phyloP scores from a whole-genome alignment of 1,284 basidiomycete species.

The Ustilago bromivora region DNA sequence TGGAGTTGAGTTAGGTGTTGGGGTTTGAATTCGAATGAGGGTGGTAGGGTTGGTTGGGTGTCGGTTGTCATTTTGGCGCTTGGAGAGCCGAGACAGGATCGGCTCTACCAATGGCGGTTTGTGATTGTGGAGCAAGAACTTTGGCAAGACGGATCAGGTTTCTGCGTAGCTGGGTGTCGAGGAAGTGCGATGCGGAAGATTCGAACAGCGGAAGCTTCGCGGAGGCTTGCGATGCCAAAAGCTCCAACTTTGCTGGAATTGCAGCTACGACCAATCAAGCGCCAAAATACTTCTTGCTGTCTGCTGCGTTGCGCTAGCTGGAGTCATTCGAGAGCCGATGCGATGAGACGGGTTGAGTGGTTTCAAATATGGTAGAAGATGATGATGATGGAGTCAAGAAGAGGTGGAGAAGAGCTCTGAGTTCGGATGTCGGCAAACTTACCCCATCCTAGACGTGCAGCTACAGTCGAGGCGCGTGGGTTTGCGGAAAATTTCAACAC shows the following conservation, averaged over 20 bases:
- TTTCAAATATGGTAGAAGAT: not conserved
- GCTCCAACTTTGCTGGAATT: no score
- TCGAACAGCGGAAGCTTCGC: no score
- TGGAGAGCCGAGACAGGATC: no score
- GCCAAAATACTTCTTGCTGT: no score
- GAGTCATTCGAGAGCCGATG: no score
- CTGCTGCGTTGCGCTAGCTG: not conserved
- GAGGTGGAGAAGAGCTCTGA: not conserved
- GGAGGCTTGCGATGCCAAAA: no score
- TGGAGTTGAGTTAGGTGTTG: constrained; percentile 23
- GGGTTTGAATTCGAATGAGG: constrained; percentile 13
- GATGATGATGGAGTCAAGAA: not conserved
- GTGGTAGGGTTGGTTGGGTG: constrained; percentile 7
- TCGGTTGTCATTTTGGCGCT: constrained; percentile 26
- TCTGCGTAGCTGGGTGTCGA: no score
- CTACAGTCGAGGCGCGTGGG: not conserved
- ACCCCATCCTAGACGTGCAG: constrained; percentile 10
- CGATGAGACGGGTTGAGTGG: not conserved
- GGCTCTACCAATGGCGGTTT: not conserved
- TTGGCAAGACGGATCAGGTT: no score
- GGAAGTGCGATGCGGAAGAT: no score
- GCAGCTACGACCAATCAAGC: no score
- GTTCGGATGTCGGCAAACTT: constrained; percentile 25
- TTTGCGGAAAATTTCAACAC: constrained; percentile 11
- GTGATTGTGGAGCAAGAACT: not conserved